Base-by-base conservation (phyloP, 2,329 filamentous ascomycete species). In the Ascochyta fabae region DNA sequence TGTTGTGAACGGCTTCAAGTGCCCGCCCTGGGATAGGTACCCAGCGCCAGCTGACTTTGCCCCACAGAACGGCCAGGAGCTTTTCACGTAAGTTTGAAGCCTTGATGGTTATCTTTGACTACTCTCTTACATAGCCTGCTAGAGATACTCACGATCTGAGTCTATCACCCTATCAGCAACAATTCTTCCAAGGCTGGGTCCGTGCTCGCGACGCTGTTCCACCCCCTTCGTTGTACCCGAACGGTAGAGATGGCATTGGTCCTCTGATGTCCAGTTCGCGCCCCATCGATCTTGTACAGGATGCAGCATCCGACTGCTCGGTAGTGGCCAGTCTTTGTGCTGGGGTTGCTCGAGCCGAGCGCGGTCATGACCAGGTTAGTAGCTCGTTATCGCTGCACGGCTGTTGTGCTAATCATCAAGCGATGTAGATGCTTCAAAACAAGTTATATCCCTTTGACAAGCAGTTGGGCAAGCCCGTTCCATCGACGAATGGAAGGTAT, bases 291-390 rank as follows among this genome's bases (percentile, higher is more conserved):
- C 83, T 99, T 7, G 92, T 97, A 3, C 95, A 99, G 75, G 95
- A 99, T 75, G 87, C 96, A 56, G 93, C 94, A 5, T 96, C 94
- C 0, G 95, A 99, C 74, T 99, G 95, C 72, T 98, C 95, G 1
- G 94, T 99, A 3, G 94, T 99, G 26, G 95, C 95, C 15, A 97
- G 95, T 72, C 82, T 99, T 6, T 97, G 93, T 71, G 92, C 93
- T 24, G 88, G 86, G 23, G 87, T 89, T 57, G 87, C 88, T 36
- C 84, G 91, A 60, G 82, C 88, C 8, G 83, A 88, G 58, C 87
- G 87, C 16, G 89, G 88, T 2, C 84, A 89, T 73, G 81, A 83
- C 34, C 87, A 88, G 73, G 90, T 92, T 79, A 61, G 79, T 68
- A 5, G 13, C 12, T 24, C 23, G 13, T 26, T 27, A 3, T 26